Evolutionary conservation across 345 rosid genomes (phyloP), one percentile per base, ranked within the genome.

Genomic region (Aquilaria yunnanensis): DNA sequence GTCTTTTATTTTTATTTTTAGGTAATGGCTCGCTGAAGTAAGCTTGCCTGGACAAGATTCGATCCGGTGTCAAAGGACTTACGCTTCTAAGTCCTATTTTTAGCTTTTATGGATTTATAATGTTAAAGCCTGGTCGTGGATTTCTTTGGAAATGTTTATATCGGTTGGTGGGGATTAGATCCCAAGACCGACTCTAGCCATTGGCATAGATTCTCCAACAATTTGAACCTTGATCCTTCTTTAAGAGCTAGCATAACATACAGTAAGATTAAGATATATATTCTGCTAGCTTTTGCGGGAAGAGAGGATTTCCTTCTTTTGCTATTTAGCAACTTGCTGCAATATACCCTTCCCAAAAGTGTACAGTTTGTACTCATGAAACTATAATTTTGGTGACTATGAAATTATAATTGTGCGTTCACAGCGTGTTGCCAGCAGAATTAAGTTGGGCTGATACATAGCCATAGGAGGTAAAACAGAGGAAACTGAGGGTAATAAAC

Each of bases 91-190:
- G 74, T 62, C 67, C 16, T 66, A 69, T 67, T 50, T 68, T 70
- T 67, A 75, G 65, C 79, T 59, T 70, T 48, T 56, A 62, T 63
- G 65, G 77, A 59, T 70, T 48, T 56, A 62, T 63, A 49, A 64
- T 55, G 64, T 72, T 70, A 66, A 61, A 67, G 56, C 16, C 67
- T 63, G 63, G 74, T 57, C 69, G 68, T 67, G 62, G 75, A 23
- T 59, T 34, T 67, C 52, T 59, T 61, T 54, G 33, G 48, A 68
- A 56, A 71, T 2, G 67, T 72, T 5, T 9, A 4, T 72, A 72
- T 66, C 72, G 56, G 61, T 74, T 66, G 70, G 70, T 68, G 75
- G 80, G 77, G 80, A 77, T 74, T 77, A 63, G 81, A 72, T 77
- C 76, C 80, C 57, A 58, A 70, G 65, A 64, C 59, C 34, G 33